These are phyloP conservation scores for Solanum sejunctum DNA, from an alignment of 257 asterid species.

Conservation along the genomic window DNA sequence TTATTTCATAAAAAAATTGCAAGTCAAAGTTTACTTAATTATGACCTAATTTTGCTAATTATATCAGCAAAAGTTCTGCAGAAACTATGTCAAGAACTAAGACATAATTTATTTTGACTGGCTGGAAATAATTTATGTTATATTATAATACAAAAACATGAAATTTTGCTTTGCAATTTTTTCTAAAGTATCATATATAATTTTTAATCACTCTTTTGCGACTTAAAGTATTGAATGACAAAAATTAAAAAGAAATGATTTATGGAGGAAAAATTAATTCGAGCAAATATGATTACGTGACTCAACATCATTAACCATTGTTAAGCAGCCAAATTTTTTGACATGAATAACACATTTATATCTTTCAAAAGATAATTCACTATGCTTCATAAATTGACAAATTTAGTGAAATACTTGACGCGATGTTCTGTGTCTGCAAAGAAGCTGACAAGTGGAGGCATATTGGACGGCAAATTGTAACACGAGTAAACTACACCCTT, in stretches of 20 bases:
- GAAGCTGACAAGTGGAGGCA: background rate
- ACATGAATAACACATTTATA: background rate
- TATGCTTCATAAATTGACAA: background rate
- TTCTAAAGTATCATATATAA: background rate
- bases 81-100: no score
- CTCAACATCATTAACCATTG: background rate
- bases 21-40: no score
- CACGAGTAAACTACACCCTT: background rate
- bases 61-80: no score
- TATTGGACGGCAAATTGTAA: background rate
- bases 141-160: no score
- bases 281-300: background rate
- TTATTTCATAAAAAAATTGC: background rate
- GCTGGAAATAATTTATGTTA: fast-evolving
- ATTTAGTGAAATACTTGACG: background rate
- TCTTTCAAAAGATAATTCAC: background rate
- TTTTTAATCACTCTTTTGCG: background rate
- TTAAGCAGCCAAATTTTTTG: background rate
- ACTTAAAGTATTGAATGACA: background rate
- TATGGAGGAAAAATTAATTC: background rate
- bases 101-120: no score
- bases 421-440: background rate
- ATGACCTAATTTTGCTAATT: no score
- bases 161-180: no score
- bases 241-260: background rate